Evolutionary conservation across 129 eudicot species (phyloP).

Genomic region (Flaveria sonorensis): DNA sequence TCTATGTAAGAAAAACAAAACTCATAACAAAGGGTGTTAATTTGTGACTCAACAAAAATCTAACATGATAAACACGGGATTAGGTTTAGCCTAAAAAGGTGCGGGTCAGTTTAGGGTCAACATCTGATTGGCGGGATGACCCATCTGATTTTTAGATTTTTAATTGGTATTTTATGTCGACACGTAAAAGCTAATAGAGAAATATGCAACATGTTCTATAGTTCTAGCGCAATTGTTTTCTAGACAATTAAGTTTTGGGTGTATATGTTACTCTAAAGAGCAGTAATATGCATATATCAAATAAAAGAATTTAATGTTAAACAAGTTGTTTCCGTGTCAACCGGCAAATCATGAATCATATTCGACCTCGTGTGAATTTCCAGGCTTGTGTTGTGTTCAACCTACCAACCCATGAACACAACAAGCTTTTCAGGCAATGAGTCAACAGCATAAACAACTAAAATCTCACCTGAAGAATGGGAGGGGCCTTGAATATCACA

Average conservation of each 20-base stretch:
- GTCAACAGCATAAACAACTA: background rate
- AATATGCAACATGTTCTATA: background rate
- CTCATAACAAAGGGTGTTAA: too few species aligned
- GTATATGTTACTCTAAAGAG: background rate
- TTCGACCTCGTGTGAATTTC: background rate
- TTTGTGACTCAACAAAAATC: too few species aligned
- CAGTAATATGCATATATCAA: background rate
- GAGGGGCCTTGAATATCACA: slow-evolving; percentile 84
- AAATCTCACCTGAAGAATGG: slow-evolving; percentile 73
- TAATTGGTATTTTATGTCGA: background rate
- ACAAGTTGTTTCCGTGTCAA: background rate
- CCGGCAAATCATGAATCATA: background rate
- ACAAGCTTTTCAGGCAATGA: background rate
- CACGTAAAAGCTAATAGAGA: background rate
- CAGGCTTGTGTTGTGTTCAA: background rate
- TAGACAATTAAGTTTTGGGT: background rate
- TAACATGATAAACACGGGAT: too few species aligned
- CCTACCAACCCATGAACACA: background rate
- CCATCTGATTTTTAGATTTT: background rate
- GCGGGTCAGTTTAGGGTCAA: background rate
- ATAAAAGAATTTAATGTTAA: background rate
- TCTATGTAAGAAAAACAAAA: background rate
- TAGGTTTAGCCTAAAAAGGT: background rate
- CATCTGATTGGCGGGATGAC: background rate
- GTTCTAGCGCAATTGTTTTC: background rate